Conservation (phyloP, 768 basidiomycete genomes). For the Suillus tomentosus region DNA sequence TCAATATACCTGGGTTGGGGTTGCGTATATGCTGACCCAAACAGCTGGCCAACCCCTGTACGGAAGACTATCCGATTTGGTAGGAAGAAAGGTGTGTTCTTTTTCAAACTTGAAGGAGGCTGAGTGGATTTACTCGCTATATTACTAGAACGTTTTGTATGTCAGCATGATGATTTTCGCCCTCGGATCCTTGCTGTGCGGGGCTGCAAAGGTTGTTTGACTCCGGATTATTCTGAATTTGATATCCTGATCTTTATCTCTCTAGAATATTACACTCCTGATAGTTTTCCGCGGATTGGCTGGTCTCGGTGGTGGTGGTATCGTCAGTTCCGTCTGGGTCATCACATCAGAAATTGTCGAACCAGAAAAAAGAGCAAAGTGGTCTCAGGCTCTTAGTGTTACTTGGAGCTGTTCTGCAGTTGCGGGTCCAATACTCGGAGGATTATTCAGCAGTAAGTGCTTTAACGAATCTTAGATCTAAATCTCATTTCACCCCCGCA, state of each 20-base stretch:
- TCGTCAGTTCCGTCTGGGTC: slow-evolving; percentile 84
- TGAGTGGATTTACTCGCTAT: slow-evolving; percentile 10
- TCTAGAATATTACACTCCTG: slow-evolving; percentile 53
- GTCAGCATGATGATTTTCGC: slow-evolving; percentile 75
- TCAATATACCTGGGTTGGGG: slow-evolving; percentile 86
- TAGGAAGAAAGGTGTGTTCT: slow-evolving; percentile 70
- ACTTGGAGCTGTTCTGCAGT: slow-evolving; percentile 88
- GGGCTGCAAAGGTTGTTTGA: slow-evolving; percentile 60
- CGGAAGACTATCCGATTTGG: slow-evolving; percentile 75
- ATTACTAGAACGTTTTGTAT: slow-evolving; percentile 62
- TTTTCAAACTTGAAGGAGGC: slow-evolving; percentile 13
- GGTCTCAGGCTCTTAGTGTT: slow-evolving; percentile 82
- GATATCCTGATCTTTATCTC: slow-evolving; percentile 21
- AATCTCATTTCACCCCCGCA: slow-evolving; percentile 28
- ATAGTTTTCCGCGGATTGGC: slow-evolving; percentile 66
- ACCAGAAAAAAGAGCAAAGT: slow-evolving; percentile 67
- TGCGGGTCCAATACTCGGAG: slow-evolving; percentile 82
- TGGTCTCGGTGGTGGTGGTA: slow-evolving; percentile 86
- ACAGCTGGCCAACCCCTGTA: slow-evolving; percentile 86
- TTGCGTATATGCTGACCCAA: slow-evolving; percentile 84
- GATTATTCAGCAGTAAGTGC: slow-evolving; percentile 72
- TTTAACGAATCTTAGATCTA: slow-evolving; percentile 15
- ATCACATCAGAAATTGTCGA: slow-evolving; percentile 85
- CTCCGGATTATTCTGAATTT: slow-evolving; percentile 19
- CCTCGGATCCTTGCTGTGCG: slow-evolving; percentile 79